A percentile compares a stretch with the other conserved stretches of the same genome.
phyloP scores from a whole-genome alignment of 352 stramenopile genomes.

The Phytophthora capsici region DNA sequence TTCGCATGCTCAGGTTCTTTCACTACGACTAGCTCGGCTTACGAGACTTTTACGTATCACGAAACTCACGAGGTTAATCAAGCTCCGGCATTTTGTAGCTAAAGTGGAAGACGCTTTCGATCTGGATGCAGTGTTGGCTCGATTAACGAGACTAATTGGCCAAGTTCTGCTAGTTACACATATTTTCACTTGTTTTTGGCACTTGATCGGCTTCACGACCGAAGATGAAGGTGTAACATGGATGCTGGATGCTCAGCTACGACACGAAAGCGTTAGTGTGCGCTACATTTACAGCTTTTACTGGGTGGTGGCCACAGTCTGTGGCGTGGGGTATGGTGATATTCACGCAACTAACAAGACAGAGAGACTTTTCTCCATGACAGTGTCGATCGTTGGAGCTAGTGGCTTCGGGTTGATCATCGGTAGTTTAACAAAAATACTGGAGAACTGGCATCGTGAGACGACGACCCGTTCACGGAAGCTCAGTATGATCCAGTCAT shows the following conservation, averaged over 20 bases:
- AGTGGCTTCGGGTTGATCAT: constrained; percentile 86
- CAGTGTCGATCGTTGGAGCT: constrained; percentile 75
- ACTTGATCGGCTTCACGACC: constrained; percentile 55
- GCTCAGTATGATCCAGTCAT: constrained; percentile 69
- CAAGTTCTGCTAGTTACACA: constrained; percentile 78
- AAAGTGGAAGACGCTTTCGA: constrained; percentile 77
- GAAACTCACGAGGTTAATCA: constrained; percentile 75
- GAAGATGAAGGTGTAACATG: constrained; percentile 47
- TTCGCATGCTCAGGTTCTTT: constrained; percentile 55
- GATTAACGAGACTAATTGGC: constrained; percentile 67
- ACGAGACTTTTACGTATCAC: constrained; percentile 71
- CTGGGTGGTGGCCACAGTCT: constrained; percentile 84
- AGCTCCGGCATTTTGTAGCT: constrained; percentile 70
- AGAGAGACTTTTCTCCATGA: constrained; percentile 77
- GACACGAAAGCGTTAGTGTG: constrained; percentile 30
- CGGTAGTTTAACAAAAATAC: constrained; percentile 83
- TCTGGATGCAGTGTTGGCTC: constrained; percentile 66
- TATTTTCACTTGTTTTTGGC: constrained; percentile 82
- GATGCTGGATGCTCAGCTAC: constrained; percentile 43
- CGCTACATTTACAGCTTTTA: constrained; percentile 88
- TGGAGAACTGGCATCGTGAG: constrained; percentile 82
- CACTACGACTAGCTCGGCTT: constrained; percentile 70
- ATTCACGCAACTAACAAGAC: constrained; percentile 73
- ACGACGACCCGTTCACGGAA: constrained; percentile 57
- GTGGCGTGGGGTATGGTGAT: constrained; percentile 86